These are phyloP conservation scores for Aspergillus sp. DNA, from an alignment of 2,329 filamentous ascomycete species.

Conservation along the genomic window DNA sequence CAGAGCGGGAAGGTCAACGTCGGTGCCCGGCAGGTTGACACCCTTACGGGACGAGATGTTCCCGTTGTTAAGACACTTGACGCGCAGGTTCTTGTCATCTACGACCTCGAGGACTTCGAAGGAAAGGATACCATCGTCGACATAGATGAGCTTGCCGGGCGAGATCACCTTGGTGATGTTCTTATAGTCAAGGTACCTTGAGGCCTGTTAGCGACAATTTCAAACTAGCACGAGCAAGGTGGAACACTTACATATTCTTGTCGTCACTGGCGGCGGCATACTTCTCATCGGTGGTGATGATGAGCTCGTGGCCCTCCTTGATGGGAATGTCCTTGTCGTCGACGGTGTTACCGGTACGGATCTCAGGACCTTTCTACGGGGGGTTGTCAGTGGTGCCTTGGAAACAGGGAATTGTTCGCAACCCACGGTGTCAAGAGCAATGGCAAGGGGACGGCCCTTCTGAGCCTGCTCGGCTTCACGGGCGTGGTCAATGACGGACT, in stretches of 20 bases:
- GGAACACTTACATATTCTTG: constrained; percentile 74
- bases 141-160: constrained; percentile 87
- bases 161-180: constrained; percentile 99
- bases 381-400: constrained; percentile 8
- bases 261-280: constrained; percentile 79
- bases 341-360: constrained; percentile 71
- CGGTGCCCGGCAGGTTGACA: constrained; percentile 97
- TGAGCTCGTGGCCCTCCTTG: constrained; percentile 72
- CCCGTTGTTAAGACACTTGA: constrained; percentile 89
- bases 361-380: constrained; percentile 68
- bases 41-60: constrained; percentile 99
- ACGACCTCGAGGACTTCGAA: constrained; percentile 86
- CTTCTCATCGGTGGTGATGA: constrained; percentile 93
- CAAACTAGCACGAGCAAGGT: not conserved
- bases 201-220: not conserved
- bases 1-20: constrained; percentile 93
- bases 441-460: constrained; percentile 80
- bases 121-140: constrained; percentile 95
- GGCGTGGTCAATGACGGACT: constrained; percentile 95
- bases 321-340: constrained; percentile 73
- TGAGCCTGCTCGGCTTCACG: constrained; percentile 74
- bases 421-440: constrained; percentile 76
- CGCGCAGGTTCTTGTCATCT: constrained; percentile 82
- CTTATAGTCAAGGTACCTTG: constrained; percentile 95
- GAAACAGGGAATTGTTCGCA: constrained; percentile 21